Evolutionary conservation across 2,329 filamentous ascomycete species (phyloP).

Genomic region (Grosmannia clavigera): DNA sequence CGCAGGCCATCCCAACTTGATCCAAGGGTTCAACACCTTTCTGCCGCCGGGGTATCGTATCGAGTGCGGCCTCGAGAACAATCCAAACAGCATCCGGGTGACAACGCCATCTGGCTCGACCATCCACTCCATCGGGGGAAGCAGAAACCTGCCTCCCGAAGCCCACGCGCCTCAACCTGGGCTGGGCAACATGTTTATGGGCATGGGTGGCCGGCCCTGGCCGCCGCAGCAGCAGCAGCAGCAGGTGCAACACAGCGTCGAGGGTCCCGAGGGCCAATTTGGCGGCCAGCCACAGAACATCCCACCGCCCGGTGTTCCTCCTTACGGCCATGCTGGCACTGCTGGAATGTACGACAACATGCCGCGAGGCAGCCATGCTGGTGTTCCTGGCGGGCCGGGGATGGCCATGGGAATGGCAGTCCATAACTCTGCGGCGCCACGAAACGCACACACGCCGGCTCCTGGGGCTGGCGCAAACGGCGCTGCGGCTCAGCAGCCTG

Average conservation of each 20-base stretch:
- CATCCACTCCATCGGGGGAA: constrained; percentile 65
- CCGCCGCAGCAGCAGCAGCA: constrained; percentile 29
- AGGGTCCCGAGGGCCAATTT: constrained; percentile 51
- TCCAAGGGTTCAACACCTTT: constrained; percentile 98
- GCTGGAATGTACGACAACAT: constrained; percentile 8
- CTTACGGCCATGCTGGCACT: constrained; percentile 16
- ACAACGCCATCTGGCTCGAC: constrained; percentile 98
- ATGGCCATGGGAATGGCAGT: constrained; percentile 15
- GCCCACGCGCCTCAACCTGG: constrained; percentile 24
- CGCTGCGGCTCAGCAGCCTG: constrained; percentile 43
- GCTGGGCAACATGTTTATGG: constrained; percentile 31
- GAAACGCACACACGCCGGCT: constrained; percentile 41
- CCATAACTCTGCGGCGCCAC: constrained; percentile 29
- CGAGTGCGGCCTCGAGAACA: constrained; percentile 85
- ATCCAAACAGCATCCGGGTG: constrained; percentile 90
- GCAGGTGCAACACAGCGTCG: constrained; percentile 41
- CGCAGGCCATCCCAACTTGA: constrained; percentile 85
- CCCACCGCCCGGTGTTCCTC: constrained; percentile 20
- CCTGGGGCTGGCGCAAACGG: constrained; percentile 49
- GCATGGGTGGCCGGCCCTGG: constrained; percentile 23
- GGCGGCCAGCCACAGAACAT: constrained; percentile 43
- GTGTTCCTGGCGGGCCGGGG: constrained; percentile 1
- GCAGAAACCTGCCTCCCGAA: constrained; percentile 35
- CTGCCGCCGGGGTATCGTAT: constrained; percentile 91
- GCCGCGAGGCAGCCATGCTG: constrained; percentile 2